Evolutionary conservation across 1,284 basidiomycete genomes (phyloP), one percentile per base, ranked within the genome.

Genomic region (Coniferiporia sulphurascens): DNA sequence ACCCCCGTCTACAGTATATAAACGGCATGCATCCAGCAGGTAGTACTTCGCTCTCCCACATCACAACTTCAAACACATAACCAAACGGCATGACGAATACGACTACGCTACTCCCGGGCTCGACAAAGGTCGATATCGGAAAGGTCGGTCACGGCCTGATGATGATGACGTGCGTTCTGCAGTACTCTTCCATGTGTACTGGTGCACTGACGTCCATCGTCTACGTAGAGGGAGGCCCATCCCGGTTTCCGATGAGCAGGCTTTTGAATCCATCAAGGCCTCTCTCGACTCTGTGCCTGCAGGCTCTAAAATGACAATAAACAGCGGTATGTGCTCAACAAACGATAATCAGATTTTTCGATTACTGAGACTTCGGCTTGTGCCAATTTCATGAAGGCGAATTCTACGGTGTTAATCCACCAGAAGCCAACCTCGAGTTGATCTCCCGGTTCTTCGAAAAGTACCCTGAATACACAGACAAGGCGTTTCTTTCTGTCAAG

Each of bases 181-280:
- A 19, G 10, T 6, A 36, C 41, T 52, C 35, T n/a, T 17, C 41
- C 17, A 43, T 45, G 1, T 13, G 36, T 38, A 10, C 17, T 7
- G 44, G 8, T 45, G 9, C 15, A 10, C 44, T 45, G 17, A 45
- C 9, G 44, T 12, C 6, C 15, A n/a, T n/a, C 15, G 44, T 12
- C 17, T 22, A 38, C 51, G 3, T 54, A 76, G 74, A 7, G 75
- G 72, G 75, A 69, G 63, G 43, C 72, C 77, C 15, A 67, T 64
- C 22, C 76, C 74, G 10, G 71, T 76, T 2, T 68, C 81, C 0
- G 83, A 88, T 49, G 79, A 83, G 55, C 72, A 79, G 17, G 78
- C 78, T 9, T 87, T 89, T 61, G 79, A 77, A 44, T 74, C 82
- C 4, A 84, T 89, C 74, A 85, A 82, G 67, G 81, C 84, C 2